These are phyloP conservation scores for Wallacemonas sp. DNA, from an alignment of 208 protist genomes.

Conservation along the genomic window DNA sequence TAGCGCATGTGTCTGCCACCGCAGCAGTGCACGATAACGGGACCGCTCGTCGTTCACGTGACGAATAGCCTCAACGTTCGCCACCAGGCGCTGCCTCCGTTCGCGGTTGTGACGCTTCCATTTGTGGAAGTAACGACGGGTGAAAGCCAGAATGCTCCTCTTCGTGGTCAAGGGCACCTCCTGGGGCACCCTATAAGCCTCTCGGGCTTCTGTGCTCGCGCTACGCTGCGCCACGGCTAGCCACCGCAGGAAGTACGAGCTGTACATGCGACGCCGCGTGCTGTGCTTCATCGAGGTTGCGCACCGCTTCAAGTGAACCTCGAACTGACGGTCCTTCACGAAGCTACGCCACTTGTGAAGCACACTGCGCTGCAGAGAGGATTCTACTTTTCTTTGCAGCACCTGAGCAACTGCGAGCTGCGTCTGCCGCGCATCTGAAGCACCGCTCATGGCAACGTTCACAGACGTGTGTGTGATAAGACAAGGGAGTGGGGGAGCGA, in stretches of 20 bases:
- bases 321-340: slow-evolving; percentile 28
- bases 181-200: slow-evolving; percentile 17
- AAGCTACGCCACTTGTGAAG: slow-evolving; percentile 40
- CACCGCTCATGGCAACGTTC: slow-evolving; percentile 1
- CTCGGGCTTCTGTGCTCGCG: slow-evolving; percentile 10
- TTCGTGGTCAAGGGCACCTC: slow-evolving; percentile 59
- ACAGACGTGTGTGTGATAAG: no score
- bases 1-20: slow-evolving; percentile 19
- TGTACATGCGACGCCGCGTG: slow-evolving; percentile 34
- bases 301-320: slow-evolving; percentile 63
- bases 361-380: not conserved
- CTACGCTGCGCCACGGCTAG: slow-evolving; percentile 37
- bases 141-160: slow-evolving; percentile 49
- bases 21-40: slow-evolving; percentile 17
- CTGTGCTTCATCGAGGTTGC: slow-evolving; percentile 58
- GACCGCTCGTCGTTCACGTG: slow-evolving; percentile 35
- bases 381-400: slow-evolving; percentile 3
- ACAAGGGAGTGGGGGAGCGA: not conserved
- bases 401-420: not conserved
- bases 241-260: slow-evolving; percentile 63
- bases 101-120: slow-evolving; percentile 52
- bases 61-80: slow-evolving; percentile 42
- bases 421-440: not conserved
- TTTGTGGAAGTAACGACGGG: slow-evolving; percentile 54
- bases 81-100: slow-evolving; percentile 36